Base-by-base conservation (phyloP, 768 basidiomycete species). In the Mycena amicta region DNA sequence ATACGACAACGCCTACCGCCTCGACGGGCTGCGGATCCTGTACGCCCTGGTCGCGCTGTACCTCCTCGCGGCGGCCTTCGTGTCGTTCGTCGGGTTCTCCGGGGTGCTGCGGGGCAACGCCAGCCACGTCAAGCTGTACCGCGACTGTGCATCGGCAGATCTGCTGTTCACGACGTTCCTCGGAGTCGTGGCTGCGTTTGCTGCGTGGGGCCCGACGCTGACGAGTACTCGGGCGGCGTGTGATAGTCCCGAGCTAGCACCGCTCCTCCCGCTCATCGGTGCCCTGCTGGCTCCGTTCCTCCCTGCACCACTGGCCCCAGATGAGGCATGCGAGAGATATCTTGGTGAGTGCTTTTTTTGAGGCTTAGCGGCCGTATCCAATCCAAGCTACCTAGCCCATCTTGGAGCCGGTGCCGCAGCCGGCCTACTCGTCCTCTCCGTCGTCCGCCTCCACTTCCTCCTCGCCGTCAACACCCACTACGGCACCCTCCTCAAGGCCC, bases 91-190 rank as follows among this genome's bases (percentile, higher is more conserved):
- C 1, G 91, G 91, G 20, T 74, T 92, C 53, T 69, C 77, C 15
- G 91, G 91, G n/a, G 81, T 90, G 57, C 67, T 86, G 64, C 86
- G 84, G 77, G 91, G 76, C 67, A 82, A 83, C 60, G 77, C 86
- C 3, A 74, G 83, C 1, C 83, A 85, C 61, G 83, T 93, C 51
- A 88, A 89, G 55, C 85, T 93, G 64, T 93, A 91, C 74, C 85
- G 90, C 60, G 90, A 90, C 75, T 92, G 87, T 63, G 84, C 89
- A 55, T 85, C 90, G 61, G 90, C 87, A 52, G 90, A 92, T 73
- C 86, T 92, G 67, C 80, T 81, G 3, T 88, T 90, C 72, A 83
- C 84, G 70, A 78, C 84, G 5, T 74, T 89, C 54, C 80, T 82
- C 40, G 81, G 88, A 13, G 67, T 80, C 18, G 54, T 85, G 31